Conservation (phyloP, 495 filamentous ascomycete genomes). For the Penicillium argentinense region DNA sequence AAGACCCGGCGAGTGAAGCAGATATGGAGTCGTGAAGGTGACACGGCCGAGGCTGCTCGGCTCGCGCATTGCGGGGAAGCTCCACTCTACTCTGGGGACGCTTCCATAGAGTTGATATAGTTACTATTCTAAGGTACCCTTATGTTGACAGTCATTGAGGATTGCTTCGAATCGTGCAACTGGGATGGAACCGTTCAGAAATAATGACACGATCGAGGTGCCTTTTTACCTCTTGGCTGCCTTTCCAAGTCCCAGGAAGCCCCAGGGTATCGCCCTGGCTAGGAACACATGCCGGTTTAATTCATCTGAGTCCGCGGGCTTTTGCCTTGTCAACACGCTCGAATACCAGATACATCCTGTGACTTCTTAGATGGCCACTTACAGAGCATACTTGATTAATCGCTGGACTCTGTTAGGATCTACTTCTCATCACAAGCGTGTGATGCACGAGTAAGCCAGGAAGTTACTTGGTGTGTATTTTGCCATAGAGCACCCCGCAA, state of each 20-base stretch:
- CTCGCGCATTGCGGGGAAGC: slow-evolving; percentile 3
- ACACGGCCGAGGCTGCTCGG: slow-evolving; percentile 2
- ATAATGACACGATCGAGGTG: no score
- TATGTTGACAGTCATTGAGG: no score
- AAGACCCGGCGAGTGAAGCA: neutral
- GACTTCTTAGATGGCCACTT: neutral
- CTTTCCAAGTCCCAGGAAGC: no score
- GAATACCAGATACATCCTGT: neutral
- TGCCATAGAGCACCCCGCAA: no score
- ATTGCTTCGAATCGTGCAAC: no score
- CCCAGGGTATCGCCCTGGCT: neutral
- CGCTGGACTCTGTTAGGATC: no score
- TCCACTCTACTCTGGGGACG: neutral
- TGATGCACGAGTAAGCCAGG: neutral
- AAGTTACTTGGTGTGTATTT: neutral
- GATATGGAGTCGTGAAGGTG: neutral
- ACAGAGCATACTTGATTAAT: neutral
- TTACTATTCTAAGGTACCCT: no score
- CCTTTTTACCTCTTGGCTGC: no score
- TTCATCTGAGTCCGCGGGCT: neutral
- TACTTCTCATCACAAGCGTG: neutral
- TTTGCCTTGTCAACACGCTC: neutral
- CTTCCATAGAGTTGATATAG: neutral
- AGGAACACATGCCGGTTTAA: neutral
- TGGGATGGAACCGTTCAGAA: no score